A percentile compares a stretch with the other conserved stretches of the same genome.
These are phyloP conservation scores for Cenchrus purpureus DNA, from an alignment of 176 grass and related monocot species.

Conservation along the genomic window DNA sequence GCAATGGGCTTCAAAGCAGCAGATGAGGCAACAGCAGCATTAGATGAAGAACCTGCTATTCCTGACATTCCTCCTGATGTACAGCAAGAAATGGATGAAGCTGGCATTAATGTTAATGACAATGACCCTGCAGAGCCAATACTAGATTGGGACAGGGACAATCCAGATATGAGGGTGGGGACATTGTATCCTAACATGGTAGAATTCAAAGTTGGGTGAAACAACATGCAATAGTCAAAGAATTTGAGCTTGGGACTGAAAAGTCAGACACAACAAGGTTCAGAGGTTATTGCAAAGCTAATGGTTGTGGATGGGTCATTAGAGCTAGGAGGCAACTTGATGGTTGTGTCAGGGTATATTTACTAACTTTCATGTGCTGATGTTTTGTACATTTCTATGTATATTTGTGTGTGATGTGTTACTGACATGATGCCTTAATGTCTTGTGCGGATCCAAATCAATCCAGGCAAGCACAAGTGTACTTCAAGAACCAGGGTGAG, in stretches of 20 bases:
- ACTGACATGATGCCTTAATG: no score
- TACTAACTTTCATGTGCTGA: neutral
- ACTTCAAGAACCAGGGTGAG: neutral
- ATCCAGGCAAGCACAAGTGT: neutral
- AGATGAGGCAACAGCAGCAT: no score
- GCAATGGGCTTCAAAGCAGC: no score
- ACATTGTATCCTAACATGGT: neutral
- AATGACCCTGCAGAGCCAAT: neutral
- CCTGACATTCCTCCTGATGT: no score
- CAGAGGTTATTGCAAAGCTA: neutral
- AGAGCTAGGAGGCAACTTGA: neutral
- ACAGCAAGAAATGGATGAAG: no score
- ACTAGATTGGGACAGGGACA: neutral
- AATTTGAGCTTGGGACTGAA: neutral
- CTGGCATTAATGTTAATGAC: neutral
- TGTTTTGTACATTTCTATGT: no score
- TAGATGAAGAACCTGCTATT: no score
- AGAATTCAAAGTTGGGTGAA: neutral
- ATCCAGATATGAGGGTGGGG: neutral
- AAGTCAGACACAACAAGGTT: neutral
- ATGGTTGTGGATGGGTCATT: neutral
- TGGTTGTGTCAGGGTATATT: neutral
- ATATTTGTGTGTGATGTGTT: neutral
- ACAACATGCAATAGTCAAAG: neutral
- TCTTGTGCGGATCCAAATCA: neutral